Base-by-base conservation (phyloP, 164 flowering plant species). In the Protea cynaroides region DNA sequence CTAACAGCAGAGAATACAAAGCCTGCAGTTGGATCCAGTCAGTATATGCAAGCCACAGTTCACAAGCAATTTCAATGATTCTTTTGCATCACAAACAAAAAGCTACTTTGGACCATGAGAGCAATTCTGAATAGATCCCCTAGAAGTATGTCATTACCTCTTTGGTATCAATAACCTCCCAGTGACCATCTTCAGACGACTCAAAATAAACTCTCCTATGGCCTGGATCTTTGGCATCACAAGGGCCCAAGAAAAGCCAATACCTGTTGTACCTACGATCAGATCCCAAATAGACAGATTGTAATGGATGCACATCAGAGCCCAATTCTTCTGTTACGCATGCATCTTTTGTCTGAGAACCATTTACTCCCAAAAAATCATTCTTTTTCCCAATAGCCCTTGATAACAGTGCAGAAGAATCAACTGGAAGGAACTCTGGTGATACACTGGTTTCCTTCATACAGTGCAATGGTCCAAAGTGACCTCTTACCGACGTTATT, bases 121-220 rank as follows among this genome's bases (percentile, higher is more conserved):
- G 58, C 57, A 14, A 60, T n/a, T 25, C 38, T 29, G 54, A 74
- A 59, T 54, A 40, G 15, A 19, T 23, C 49, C 64, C 52, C 22
- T 7, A 59, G 36, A 50, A 51, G 8, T n/a, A 38, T 10, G 52
- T 4, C n/a, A 10, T 63, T 68, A 88, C 99, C 97, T 91, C 90
- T 82, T 78, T 75, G 38, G 81, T 85, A 61, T 89, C 92, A 73
- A 94, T 88, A 71, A 94, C 88, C 72, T 89, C 87, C 97, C 97
- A 94, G 74, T 89, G 97, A 69, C 97, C 97, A 85, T 94, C 97
- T 78, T 94, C 97, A 62, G 98, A 94, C 74, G 96, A 94, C 80
- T 94, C 99, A 81, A 94, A 88, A 72, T 94, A 94, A 47, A 94
- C 72, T 68, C 96, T 82, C 73, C 71, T 82, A 67, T 94, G 99